A percentile compares a stretch with the other conserved stretches of the same genome.
phyloP scores from a whole-genome alignment of 805 yeast species.

The Ogataea trehalophila region DNA sequence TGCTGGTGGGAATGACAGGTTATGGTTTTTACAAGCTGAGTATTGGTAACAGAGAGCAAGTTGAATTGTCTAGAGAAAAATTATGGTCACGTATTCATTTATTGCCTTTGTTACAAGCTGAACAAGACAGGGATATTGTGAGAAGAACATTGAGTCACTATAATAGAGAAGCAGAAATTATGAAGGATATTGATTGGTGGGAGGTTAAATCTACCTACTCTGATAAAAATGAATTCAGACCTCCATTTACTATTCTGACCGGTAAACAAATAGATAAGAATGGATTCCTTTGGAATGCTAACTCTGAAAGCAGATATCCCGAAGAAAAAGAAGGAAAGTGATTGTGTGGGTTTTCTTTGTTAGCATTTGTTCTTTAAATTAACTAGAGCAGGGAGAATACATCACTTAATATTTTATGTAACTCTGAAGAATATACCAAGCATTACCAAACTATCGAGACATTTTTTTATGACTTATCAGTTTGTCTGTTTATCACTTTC shows the following conservation, averaged over 20 bases:
- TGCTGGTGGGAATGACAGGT: conserved; percentile 56
- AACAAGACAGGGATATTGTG: conserved; percentile 72
- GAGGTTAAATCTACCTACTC: conserved; percentile 42
- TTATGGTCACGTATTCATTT: conserved; percentile 72
- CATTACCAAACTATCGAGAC: too few species aligned
- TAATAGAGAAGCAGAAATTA: conserved; percentile 64
- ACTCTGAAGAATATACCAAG: too few species aligned
- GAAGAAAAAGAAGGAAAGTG: conserved; percentile 3
- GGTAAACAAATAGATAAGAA: conserved; percentile 33
- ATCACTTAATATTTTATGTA: too few species aligned
- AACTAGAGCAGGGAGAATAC: too few species aligned
- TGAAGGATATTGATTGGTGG: conserved; percentile 61
- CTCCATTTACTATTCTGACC: conserved; percentile 32
- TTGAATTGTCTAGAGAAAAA: conserved; percentile 71
- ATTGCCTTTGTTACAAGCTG: conserved; percentile 73
- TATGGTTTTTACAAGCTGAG: conserved; percentile 68
- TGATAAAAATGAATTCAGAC: conserved; percentile 31
- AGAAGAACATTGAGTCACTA: conserved; percentile 64
- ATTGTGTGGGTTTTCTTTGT: too few species aligned
- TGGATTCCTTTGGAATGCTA: conserved; percentile 24
- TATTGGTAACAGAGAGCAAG: conserved; percentile 67
- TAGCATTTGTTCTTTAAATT: too few species aligned
- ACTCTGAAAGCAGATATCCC: conserved; percentile 28
- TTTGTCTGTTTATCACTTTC: too few species aligned
- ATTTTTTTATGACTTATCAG: too few species aligned